Percentiles rank a stretch among this genome's conserved stretches.
phyloP scores from a whole-genome alignment of 345 rosid genomes.

The Aurinia saxatilis region DNA sequence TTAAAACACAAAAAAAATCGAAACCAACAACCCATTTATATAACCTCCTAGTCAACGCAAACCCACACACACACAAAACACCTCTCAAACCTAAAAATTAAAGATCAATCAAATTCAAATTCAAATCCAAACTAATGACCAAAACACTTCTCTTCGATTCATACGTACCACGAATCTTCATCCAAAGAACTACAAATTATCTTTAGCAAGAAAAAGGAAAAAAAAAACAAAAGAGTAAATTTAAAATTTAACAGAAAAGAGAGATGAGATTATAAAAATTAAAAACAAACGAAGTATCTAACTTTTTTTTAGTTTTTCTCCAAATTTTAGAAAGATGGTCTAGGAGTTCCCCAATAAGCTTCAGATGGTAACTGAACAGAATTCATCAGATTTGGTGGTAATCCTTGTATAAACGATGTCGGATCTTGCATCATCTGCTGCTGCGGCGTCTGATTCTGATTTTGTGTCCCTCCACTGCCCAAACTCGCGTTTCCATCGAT shows the following conservation, averaged over 20 bases:
- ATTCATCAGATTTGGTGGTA: conserved; percentile 71
- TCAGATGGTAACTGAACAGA: conserved; percentile 59
- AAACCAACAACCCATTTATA: background rate
- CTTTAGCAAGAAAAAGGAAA: too few species aligned
- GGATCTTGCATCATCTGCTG: conserved; percentile 72
- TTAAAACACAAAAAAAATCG: background rate
- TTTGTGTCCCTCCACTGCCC: conserved; percentile 26
- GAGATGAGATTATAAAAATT: conserved; percentile 6
- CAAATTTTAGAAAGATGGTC: conserved; percentile 44
- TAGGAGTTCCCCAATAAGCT: conserved; percentile 64
- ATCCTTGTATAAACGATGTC: conserved; percentile 55
- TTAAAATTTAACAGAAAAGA: conserved; percentile 5
- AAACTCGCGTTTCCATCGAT: conserved; percentile 31
- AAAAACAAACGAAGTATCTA: conserved; percentile 7
- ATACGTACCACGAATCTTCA: conserved; percentile 21
- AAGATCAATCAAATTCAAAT: background rate
- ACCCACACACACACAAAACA: conserved; percentile 6
- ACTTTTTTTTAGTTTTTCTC: background rate
- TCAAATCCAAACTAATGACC: too few species aligned
- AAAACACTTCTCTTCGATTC: conserved; percentile 19
- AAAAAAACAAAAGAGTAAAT: background rate
- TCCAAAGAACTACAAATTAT: conserved; percentile 26
- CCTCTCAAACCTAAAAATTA: conserved; percentile 6
- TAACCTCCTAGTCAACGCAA: conserved; percentile 15
- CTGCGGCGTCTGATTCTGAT: conserved; percentile 35